A percentile compares a stretch with the other conserved stretches of the same genome.
Conservation (phyloP, 768 basidiomycete species). For the Kwoniella botswanensis region DNA sequence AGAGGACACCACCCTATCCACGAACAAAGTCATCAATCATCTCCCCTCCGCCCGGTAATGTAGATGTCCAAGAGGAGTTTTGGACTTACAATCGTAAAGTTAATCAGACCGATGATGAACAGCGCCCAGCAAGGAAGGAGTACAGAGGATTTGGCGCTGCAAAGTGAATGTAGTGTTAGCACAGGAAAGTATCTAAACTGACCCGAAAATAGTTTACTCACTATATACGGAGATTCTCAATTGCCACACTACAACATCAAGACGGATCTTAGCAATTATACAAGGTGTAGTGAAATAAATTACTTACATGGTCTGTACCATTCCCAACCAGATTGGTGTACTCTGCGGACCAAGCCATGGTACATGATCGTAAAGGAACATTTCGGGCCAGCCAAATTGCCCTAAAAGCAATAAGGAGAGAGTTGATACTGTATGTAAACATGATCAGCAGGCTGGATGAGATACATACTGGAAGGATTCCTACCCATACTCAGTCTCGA, state of each 20-base stretch:
- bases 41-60: not conserved
- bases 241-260: conserved; percentile 24
- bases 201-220: conserved; percentile 18
- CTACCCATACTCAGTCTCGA: conserved; percentile 40
- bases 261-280: not conserved
- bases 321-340: conserved; percentile 38
- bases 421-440: conserved; percentile 8
- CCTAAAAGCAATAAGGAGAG: conserved; percentile 21
- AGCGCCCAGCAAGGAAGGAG: conserved; percentile 39
- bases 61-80: not conserved
- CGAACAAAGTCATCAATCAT: not conserved
- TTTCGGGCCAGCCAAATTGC: conserved; percentile 44
- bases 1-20: conserved; percentile 25
- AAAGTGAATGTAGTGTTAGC: not conserved
- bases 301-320: conserved; percentile 40
- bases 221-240: conserved; percentile 39
- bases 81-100: conserved; percentile 33
- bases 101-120: conserved; percentile 32
- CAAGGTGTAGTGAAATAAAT: not conserved
- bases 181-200: too few species aligned
- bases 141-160: conserved; percentile 23
- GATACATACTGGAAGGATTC: conserved; percentile 2
- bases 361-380: conserved; percentile 29
- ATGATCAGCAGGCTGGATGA: not conserved
- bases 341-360: conserved; percentile 47